phyloP scores from a whole-genome alignment of 2,329 filamentous ascomycete genomes.

The Sclerotinia sclerotiorum region DNA sequence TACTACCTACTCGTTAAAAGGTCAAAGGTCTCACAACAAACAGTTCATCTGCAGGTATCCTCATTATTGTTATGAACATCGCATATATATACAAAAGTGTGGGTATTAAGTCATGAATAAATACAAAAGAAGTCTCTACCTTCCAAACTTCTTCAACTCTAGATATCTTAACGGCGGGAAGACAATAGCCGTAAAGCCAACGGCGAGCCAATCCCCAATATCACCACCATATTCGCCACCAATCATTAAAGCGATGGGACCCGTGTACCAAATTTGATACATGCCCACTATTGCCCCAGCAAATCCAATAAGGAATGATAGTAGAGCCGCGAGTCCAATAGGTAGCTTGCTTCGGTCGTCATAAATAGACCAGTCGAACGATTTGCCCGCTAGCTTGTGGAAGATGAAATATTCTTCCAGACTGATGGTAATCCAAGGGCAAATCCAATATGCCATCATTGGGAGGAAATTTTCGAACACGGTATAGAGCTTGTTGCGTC shows the following conservation, averaged over 20 bases:
- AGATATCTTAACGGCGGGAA: slow-evolving; percentile 50
- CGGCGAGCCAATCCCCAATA: slow-evolving; percentile 53
- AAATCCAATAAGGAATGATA: slow-evolving; percentile 62
- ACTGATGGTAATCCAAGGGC: slow-evolving; percentile 54
- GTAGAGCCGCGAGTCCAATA: slow-evolving; percentile 58
- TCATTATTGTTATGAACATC: neutral
- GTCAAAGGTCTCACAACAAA: neutral
- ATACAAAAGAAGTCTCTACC: slow-evolving; percentile 32
- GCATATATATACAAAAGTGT: neutral
- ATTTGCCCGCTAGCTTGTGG: slow-evolving; percentile 53
- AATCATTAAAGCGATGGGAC: slow-evolving; percentile 61
- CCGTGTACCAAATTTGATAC: slow-evolving; percentile 65
- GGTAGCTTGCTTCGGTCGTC: slow-evolving; percentile 57
- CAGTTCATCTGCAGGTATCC: neutral
- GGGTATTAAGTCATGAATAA: neutral
- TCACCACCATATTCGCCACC: slow-evolving; percentile 49
- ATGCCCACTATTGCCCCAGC: slow-evolving; percentile 66
- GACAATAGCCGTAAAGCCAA: slow-evolving; percentile 49
- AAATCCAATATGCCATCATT: slow-evolving; percentile 60
- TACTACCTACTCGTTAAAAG: neutral
- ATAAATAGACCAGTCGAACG: slow-evolving; percentile 57
- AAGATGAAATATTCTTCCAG: slow-evolving; percentile 67
- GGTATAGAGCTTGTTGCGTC: slow-evolving; percentile 27
- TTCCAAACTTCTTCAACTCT: slow-evolving; percentile 49
- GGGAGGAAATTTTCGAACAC: slow-evolving; percentile 53